Conservation (phyloP, 75 land plant genomes). For the Azolla pinnata region DNA sequence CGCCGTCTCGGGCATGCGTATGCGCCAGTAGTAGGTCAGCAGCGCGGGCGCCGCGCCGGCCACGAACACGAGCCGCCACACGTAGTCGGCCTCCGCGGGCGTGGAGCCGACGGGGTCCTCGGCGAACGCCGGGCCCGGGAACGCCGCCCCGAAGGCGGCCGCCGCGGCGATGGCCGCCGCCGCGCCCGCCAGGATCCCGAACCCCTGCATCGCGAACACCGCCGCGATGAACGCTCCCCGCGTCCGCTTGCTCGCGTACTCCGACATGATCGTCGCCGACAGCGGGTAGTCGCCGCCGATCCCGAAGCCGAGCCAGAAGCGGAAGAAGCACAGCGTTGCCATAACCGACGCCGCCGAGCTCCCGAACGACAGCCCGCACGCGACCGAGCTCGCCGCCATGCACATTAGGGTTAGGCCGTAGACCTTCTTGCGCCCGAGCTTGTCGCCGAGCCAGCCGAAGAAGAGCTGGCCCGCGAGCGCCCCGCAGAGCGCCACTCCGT, state of each 20-base stretch:
- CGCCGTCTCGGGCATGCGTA: slow-evolving; percentile 57
- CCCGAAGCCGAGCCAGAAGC: slow-evolving; percentile 34
- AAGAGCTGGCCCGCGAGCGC: slow-evolving; percentile 21
- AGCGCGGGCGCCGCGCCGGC: slow-evolving; percentile 36
- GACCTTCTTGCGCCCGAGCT: slow-evolving; percentile 18
- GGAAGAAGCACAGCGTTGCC: slow-evolving; percentile 32
- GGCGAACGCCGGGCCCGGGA: slow-evolving; percentile 12
- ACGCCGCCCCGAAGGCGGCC: slow-evolving; percentile 19
- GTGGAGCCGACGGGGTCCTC: slow-evolving; percentile 22
- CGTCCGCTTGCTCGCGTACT: slow-evolving; percentile 16
- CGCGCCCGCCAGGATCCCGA: slow-evolving; percentile 45
- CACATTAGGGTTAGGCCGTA: slow-evolving; percentile 19
- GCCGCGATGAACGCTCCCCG: slow-evolving; percentile 48
- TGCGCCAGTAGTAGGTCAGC: slow-evolving; percentile 37
- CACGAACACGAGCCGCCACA: slow-evolving; percentile 43
- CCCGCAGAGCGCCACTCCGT: slow-evolving; percentile 29
- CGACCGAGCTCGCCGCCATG: slow-evolving; percentile 25
- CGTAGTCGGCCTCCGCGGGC: slow-evolving; percentile 29
- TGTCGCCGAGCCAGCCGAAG: slow-evolving; percentile 30
- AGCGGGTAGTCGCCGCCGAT: slow-evolving; percentile 21
- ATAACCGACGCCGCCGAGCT: slow-evolving; percentile 22
- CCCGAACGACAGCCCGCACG: slow-evolving; percentile 33
- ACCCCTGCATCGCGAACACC: slow-evolving; percentile 46
- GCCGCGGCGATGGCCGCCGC: slow-evolving; percentile 29
- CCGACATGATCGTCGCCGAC: slow-evolving; percentile 22